Evolutionary conservation across 1,284 basidiomycete genomes (phyloP).

Genomic region (Wallemia mellicola): DNA sequence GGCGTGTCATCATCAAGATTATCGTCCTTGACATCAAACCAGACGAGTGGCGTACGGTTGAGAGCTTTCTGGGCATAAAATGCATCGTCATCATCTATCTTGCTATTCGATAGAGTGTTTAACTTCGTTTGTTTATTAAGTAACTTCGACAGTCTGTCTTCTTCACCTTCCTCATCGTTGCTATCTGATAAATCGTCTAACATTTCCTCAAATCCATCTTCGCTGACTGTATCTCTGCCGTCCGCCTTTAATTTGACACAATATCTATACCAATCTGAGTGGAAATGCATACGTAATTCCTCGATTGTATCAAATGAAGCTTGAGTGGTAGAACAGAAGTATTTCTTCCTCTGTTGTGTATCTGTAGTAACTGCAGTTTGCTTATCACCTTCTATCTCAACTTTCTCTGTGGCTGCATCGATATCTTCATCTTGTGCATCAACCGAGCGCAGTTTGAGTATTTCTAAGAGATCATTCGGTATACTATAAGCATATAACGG

Average conservation of each 20-base stretch:
- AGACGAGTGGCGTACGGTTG: conserved; percentile 45
- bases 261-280: conserved; percentile 92
- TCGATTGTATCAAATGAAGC: conserved; percentile 39
- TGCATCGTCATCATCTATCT: conserved; percentile 16
- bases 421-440: background rate
- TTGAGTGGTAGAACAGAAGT: conserved; percentile 12
- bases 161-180: conserved; percentile 9
- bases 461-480: background rate
- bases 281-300: conserved; percentile 61
- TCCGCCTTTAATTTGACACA: conserved; percentile 57
- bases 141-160: conserved; percentile 6
- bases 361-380: background rate
- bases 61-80: conserved; percentile 15
- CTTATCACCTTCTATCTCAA: background rate
- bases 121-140: conserved; percentile 20
- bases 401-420: background rate
- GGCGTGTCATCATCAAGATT: conserved; percentile 13
- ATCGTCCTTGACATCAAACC: conserved; percentile 52
- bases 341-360: background rate
- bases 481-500: background rate
- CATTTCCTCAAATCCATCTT: conserved; percentile 38
- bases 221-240: conserved; percentile 30
- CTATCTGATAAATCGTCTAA: conserved; percentile 32
- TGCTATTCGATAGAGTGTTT: conserved; percentile 33
- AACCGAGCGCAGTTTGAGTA: background rate